A percentile compares a stretch with the other conserved stretches of the same genome.
These are phyloP conservation scores for Cinnamomum chago DNA, from an alignment of 164 flowering plant species.

Conservation along the genomic window DNA sequence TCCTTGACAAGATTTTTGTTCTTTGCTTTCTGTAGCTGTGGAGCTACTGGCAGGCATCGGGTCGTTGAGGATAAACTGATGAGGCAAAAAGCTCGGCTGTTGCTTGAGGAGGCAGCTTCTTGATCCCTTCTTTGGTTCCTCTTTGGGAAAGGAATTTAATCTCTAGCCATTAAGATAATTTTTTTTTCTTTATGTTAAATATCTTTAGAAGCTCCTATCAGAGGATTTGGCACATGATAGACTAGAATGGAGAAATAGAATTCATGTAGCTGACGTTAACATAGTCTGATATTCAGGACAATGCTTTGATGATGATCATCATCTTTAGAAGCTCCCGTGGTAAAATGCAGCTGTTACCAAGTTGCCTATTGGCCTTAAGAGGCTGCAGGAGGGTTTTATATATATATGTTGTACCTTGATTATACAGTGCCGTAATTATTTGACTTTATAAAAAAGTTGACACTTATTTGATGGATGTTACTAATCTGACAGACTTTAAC, in stretches of 20 bases:
- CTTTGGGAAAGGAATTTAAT: slow-evolving; percentile 85
- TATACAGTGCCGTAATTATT: background rate
- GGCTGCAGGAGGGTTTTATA: no score
- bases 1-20: slow-evolving; percentile 4
- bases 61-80: slow-evolving; percentile 81
- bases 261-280: background rate
- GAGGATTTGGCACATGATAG: background rate
- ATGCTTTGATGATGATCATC: background rate
- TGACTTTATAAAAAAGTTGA: no score
- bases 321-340: no score
- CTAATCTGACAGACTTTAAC: no score
- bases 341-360: no score
- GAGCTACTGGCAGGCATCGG: slow-evolving; percentile 56
- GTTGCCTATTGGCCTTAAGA: no score
- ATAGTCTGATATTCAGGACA: no score
- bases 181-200: background rate
- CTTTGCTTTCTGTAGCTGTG: slow-evolving; percentile 49
- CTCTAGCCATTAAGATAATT: slow-evolving; percentile 17
- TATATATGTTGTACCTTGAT: no score
- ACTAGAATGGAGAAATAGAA: background rate
- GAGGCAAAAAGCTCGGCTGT: slow-evolving; percentile 75
- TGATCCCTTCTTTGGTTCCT: slow-evolving; percentile 98
- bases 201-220: background rate
- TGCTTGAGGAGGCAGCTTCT: slow-evolving; percentile 97
- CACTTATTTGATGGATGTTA: no score